These are phyloP conservation scores for Quercus parvula DNA, from an alignment of 306 rosid species.

Conservation along the genomic window DNA sequence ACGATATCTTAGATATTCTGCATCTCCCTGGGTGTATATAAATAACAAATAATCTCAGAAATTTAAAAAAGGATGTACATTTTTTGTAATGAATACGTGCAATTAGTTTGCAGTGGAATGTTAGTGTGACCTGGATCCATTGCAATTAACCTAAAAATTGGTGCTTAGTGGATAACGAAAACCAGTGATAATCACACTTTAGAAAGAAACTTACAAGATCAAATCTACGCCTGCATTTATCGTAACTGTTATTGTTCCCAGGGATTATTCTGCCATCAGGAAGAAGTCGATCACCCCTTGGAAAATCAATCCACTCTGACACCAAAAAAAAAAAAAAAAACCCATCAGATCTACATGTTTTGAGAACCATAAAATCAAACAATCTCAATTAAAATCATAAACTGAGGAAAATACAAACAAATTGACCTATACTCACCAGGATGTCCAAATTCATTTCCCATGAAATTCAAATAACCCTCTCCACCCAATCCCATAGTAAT, in stretches of 20 bases:
- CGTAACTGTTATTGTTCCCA: constrained; percentile 75
- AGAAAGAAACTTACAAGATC: constrained; percentile 65
- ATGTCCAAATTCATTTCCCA: constrained; percentile 99
- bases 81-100: background rate
- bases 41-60: constrained; percentile 1
- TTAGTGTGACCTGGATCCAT: background rate
- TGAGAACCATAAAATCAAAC: constrained; percentile 1
- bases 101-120: background rate
- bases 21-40: constrained; percentile 67
- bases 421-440: constrained; percentile 61
- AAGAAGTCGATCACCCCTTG: constrained; percentile 77
- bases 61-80: background rate
- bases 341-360: constrained; percentile 17
- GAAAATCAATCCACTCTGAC: constrained; percentile 99
- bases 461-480: constrained; percentile 95
- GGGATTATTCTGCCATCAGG: constrained; percentile 53
- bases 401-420: background rate
- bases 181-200: background rate
- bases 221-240: constrained; percentile 97
- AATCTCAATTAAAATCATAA: background rate
- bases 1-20: constrained; percentile 65
- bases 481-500: constrained; percentile 94
- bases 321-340: constrained; percentile 16
- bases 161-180: background rate
- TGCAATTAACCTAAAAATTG: background rate